phyloP scores from a whole-genome alignment of 306 rosid species.

The Vicia faba region DNA sequence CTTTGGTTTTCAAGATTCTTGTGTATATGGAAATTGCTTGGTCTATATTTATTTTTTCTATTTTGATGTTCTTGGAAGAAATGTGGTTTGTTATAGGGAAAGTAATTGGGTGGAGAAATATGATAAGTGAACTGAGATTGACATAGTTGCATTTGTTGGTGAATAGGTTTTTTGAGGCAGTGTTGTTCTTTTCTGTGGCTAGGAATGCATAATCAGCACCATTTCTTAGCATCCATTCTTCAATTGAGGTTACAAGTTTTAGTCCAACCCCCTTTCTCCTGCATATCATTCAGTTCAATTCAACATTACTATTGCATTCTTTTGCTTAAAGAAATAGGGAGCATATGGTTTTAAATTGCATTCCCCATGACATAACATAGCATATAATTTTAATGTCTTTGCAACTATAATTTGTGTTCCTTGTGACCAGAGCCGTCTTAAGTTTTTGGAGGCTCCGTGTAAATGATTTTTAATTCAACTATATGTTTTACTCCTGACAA shows the following conservation, averaged over 20 bases:
- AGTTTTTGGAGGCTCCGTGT: too few species aligned
- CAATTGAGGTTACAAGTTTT: conserved; percentile 62
- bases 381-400: too few species aligned
- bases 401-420: too few species aligned
- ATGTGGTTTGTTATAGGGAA: conserved; percentile 43
- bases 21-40: conserved; percentile 40
- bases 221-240: conserved; percentile 73
- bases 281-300: not conserved
- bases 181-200: conserved; percentile 65
- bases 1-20: conserved; percentile 50
- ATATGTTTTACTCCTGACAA: too few species aligned
- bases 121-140: conserved; percentile 59
- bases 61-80: conserved; percentile 51
- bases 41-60: conserved; percentile 49
- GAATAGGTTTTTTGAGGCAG: conserved; percentile 63
- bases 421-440: too few species aligned
- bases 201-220: conserved; percentile 64
- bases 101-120: conserved; percentile 54
- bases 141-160: conserved; percentile 62
- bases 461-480: too few species aligned
- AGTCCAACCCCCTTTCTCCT: conserved; percentile 64
- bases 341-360: not conserved
- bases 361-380: too few species aligned
- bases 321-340: not conserved
- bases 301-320: not conserved